Evolutionary conservation across 2,329 filamentous ascomycete genomes (phyloP).

Genomic region (Fusarium sp.): DNA sequence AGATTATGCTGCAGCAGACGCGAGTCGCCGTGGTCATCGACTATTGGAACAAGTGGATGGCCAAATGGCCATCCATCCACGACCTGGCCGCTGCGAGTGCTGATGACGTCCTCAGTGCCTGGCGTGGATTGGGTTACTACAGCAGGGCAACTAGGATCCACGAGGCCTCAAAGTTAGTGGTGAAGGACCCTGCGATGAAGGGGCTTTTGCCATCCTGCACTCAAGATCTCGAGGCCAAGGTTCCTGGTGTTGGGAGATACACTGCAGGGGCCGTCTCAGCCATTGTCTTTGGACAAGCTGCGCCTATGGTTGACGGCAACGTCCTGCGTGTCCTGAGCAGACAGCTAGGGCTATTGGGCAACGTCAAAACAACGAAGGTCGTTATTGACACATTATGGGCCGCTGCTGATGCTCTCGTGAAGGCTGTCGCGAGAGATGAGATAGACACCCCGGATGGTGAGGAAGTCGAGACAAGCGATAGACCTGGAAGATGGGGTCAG

Average conservation of each 20-base stretch:
- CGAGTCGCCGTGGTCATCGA: constrained; percentile 71
- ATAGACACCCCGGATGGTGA: constrained; percentile 33
- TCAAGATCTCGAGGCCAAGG: constrained; percentile 59
- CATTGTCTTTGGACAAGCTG: constrained; percentile 70
- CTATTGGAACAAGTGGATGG: constrained; percentile 74
- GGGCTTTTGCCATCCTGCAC: constrained; percentile 64
- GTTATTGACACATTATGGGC: constrained; percentile 68
- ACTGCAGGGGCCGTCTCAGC: constrained; percentile 72
- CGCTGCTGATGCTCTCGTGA: constrained; percentile 67
- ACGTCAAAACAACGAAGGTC: constrained; percentile 67
- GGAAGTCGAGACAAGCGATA: constrained; percentile 55
- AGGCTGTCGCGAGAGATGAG: constrained; percentile 59
- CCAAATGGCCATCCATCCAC: constrained; percentile 68
- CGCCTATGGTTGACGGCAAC: constrained; percentile 73
- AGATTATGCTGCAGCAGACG: constrained; percentile 76
- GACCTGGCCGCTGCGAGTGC: constrained; percentile 64
- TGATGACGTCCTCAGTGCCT: constrained; percentile 69
- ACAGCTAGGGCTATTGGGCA: constrained; percentile 68
- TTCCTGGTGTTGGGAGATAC: constrained; percentile 72
- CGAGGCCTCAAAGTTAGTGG: constrained; percentile 65
- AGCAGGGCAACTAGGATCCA: constrained; percentile 72
- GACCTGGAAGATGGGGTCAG: constrained; percentile 72
- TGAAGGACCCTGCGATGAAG: constrained; percentile 52
- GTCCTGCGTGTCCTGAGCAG: constrained; percentile 71
- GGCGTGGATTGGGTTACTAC: constrained; percentile 74